Conservation (phyloP, 139 green algal genomes). For the Yamagishiella unicocca region DNA sequence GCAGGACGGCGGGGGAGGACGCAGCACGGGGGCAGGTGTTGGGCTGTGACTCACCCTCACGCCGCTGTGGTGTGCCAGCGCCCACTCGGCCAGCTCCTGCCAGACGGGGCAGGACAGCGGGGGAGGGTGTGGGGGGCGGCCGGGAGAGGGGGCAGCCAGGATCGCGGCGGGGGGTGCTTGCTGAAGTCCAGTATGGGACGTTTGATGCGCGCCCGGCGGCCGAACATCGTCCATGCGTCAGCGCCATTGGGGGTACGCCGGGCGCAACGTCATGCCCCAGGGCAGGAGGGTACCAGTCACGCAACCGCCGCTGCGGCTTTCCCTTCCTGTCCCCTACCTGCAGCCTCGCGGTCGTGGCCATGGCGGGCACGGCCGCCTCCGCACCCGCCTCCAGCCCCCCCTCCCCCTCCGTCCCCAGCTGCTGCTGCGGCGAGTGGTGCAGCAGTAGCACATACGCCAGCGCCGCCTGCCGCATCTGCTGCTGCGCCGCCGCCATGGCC, state of each 20-base stretch:
- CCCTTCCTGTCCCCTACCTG: background rate
- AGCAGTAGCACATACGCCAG: constrained; percentile 54
- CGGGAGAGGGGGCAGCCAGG: background rate
- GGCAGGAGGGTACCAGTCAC: too few species aligned
- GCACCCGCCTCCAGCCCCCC: background rate
- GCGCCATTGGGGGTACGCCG: too few species aligned
- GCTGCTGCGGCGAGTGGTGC: constrained; percentile 22
- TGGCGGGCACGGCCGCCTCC: background rate
- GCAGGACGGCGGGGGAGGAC: background rate
- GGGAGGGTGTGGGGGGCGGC: background rate
- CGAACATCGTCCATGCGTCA: too few species aligned
- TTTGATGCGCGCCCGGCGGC: too few species aligned
- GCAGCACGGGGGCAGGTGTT: too few species aligned
- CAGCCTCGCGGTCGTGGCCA: constrained; percentile 27
- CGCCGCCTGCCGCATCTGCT: constrained; percentile 38
- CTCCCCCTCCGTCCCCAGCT: background rate
- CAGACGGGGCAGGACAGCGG: background rate
- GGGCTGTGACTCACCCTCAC: constrained; percentile 28
- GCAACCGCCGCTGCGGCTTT: background rate
- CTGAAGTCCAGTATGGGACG: too few species aligned
- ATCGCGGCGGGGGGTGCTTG: too few species aligned
- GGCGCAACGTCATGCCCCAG: too few species aligned
- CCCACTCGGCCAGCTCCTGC: constrained; percentile 39
- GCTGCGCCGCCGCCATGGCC: constrained; percentile 32
- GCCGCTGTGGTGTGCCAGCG: constrained; percentile 1